phyloP scores from a whole-genome alignment of 371 early-diverging fungal species.

The Apophysomyces sp. region DNA sequence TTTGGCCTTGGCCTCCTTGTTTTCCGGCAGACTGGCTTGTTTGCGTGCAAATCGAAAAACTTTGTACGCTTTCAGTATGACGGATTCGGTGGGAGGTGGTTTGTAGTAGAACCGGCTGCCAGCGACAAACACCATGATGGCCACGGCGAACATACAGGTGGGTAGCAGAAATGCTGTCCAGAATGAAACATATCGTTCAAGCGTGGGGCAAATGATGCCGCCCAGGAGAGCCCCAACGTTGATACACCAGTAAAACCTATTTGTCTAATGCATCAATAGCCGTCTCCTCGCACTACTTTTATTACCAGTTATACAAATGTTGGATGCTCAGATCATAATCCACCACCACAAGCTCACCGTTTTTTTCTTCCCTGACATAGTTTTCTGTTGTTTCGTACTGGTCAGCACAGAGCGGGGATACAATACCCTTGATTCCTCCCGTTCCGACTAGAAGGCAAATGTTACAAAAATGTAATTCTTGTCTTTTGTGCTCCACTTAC shows the following conservation, averaged over 20 bases:
- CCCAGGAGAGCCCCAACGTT: conserved; percentile 74
- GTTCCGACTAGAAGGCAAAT: conserved; percentile 75
- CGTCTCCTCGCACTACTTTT: background rate
- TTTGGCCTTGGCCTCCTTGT: conserved; percentile 23
- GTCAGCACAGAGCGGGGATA: conserved; percentile 41
- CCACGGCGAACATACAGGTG: conserved; percentile 60
- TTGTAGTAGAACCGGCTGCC: conserved; percentile 59
- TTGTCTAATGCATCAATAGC: background rate
- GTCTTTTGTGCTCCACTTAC: conserved; percentile 13
- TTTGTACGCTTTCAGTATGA: conserved; percentile 52
- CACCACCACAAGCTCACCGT: conserved; percentile 54
- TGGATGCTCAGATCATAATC: conserved; percentile 64
- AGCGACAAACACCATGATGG: conserved; percentile 55
- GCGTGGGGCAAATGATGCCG: conserved; percentile 55
- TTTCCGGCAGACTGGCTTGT: conserved; percentile 33
- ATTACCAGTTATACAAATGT: conserved; percentile 60
- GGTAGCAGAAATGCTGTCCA: conserved; percentile 66
- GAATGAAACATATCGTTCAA: conserved; percentile 37
- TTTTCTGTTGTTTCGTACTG: conserved; percentile 39
- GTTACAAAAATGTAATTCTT: background rate
- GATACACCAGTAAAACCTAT: conserved; percentile 79
- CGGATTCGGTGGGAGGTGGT: conserved; percentile 54
- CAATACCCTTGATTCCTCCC: conserved; percentile 83
- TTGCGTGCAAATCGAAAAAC: conserved; percentile 43
- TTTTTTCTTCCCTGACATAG: conserved; percentile 45